Evolutionary conservation across 225 moss, liverwort and hornwort genomes (phyloP).

Genomic region (Pseudoscleropodium purum): DNA sequence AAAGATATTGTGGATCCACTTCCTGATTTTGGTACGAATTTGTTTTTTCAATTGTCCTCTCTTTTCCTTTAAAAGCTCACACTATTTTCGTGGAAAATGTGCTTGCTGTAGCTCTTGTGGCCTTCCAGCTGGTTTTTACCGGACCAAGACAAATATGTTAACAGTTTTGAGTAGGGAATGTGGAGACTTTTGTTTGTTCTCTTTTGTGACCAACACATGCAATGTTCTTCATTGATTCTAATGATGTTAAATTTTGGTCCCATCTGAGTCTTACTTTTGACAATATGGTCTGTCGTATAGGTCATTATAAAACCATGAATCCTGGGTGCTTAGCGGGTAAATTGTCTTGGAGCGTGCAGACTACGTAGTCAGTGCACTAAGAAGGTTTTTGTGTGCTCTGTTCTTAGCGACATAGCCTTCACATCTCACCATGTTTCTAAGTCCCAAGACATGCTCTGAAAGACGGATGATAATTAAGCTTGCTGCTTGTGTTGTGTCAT

Average conservation of each 20-base stretch:
- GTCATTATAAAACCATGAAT: neutral
- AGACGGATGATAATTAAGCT: neutral
- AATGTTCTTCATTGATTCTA: neutral
- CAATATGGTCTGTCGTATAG: neutral
- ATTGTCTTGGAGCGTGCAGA: neutral
- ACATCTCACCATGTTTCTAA: neutral
- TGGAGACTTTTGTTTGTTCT: neutral
- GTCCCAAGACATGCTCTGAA: neutral
- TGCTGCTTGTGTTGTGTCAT: neutral
- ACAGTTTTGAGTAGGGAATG: neutral
- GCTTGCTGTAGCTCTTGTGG: neutral
- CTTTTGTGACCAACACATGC: neutral
- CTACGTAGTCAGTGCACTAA: neutral
- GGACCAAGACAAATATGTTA: neutral
- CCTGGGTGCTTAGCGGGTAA: neutral
- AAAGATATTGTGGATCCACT: conserved; percentile 45
- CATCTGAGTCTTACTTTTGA: neutral
- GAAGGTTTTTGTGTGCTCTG: neutral
- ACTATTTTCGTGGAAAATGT: neutral
- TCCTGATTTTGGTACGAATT: conserved; percentile 54
- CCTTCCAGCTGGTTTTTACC: neutral
- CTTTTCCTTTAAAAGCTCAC: neutral
- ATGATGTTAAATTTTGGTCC: neutral
- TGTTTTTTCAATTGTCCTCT: neutral
- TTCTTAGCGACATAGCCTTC: neutral